Percentiles rank a stretch among this genome's conserved stretches.
These are phyloP conservation scores for Cordyceps cicadae DNA, from an alignment of 2,329 filamentous ascomycete genomes.

Conservation along the genomic window DNA sequence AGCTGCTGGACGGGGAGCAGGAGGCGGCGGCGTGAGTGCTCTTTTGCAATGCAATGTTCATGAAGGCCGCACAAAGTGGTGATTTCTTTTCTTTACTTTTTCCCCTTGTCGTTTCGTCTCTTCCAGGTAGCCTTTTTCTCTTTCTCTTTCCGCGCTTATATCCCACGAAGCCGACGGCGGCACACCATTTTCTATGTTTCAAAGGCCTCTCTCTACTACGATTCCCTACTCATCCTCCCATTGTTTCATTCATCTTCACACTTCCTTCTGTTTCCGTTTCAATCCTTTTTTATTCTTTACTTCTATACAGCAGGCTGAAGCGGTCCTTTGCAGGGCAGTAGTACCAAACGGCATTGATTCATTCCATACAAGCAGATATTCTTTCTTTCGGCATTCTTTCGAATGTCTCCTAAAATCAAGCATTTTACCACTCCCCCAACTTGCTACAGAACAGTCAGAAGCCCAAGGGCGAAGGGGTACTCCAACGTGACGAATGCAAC, in stretches of 20 bases:
- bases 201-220: neutral
- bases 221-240: neutral
- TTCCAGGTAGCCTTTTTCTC: neutral
- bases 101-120: neutral
- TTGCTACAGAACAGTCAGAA: neutral
- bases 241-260: neutral
- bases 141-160: neutral
- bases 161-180: neutral
- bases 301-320: too few species aligned
- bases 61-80: neutral
- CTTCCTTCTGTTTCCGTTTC: neutral
- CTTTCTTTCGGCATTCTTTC: too few species aligned
- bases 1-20: constrained; percentile 1
- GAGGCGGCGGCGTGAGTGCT: too few species aligned
- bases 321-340: too few species aligned
- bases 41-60: neutral
- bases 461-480: neutral
- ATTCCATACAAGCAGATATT: too few species aligned
- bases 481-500: neutral
- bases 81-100: neutral
- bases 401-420: too few species aligned
- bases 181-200: neutral
- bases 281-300: neutral
- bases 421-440: neutral
- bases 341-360: too few species aligned